Percentiles rank a stretch among this genome's conserved stretches.
These are phyloP conservation scores for Picea abies DNA, from an alignment of 83 land plant genomes.

Conservation along the genomic window DNA sequence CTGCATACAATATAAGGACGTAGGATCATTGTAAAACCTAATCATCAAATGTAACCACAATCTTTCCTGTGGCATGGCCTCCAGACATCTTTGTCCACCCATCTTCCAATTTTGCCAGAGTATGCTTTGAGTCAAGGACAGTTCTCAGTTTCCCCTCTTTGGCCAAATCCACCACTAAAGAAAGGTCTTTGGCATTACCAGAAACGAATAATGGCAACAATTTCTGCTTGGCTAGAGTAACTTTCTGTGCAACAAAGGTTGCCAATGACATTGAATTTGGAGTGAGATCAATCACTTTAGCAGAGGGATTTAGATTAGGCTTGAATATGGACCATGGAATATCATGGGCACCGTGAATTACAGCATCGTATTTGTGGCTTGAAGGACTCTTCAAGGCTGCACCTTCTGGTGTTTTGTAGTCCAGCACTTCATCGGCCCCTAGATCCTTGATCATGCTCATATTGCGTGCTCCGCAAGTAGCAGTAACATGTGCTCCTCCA, in stretches of 20 bases:
- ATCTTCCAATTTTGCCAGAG: conserved; percentile 50
- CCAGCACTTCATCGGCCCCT: conserved; percentile 73
- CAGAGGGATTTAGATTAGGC: conserved; percentile 44
- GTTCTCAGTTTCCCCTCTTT: conserved; percentile 63
- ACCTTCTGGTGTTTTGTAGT: conserved; percentile 65
- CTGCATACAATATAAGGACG: no score
- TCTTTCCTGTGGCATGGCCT: conserved; percentile 74
- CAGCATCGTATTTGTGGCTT: conserved; percentile 53
- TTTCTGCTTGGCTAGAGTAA: conserved; percentile 49
- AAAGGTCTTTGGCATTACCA: conserved; percentile 32
- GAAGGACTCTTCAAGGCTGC: conserved; percentile 58
- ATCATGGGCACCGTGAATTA: conserved; percentile 46
- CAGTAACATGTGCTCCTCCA: conserved; percentile 64
- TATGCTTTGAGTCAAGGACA: conserved; percentile 50
- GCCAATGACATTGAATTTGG: conserved; percentile 28
- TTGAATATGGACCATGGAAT: conserved; percentile 54
- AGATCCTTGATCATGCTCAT: conserved; percentile 53
- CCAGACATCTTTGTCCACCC: conserved; percentile 61
- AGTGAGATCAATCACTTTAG: conserved; percentile 56
- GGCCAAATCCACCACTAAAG: conserved; percentile 26
- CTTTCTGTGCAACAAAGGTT: conserved; percentile 30
- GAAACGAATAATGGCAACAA: conserved; percentile 35
- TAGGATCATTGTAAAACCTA: not conserved
- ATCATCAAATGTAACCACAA: conserved; percentile 32
- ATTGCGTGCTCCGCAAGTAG: conserved; percentile 72